Evolutionary conservation across 495 filamentous ascomycete genomes (phyloP).

Genomic region (Neurospora pannonica): DNA sequence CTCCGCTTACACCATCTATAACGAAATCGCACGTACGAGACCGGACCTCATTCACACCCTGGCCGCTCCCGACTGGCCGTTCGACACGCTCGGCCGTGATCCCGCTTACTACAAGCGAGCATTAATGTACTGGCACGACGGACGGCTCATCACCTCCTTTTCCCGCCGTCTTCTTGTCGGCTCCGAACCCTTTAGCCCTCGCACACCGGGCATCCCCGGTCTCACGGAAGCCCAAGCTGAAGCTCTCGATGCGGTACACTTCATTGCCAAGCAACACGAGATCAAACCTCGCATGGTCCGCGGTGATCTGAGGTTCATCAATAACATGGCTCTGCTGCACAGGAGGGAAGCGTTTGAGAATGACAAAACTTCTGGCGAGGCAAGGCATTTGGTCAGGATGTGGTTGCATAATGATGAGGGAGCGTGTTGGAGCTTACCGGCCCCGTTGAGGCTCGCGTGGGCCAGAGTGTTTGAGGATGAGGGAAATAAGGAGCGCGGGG

Average conservation of each 20-base stretch:
- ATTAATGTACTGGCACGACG: constrained; percentile 34
- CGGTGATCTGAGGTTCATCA: constrained; percentile 60
- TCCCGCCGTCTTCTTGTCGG: constrained; percentile 43
- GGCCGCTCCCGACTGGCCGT: constrained; percentile 31
- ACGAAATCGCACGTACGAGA: constrained; percentile 48
- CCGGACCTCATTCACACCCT: constrained; percentile 50
- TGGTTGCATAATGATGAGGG: constrained; percentile 19
- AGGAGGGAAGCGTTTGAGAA: constrained; percentile 18
- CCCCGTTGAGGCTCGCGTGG: constrained; percentile 15
- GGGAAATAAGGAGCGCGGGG: constrained; percentile 1
- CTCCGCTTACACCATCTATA: constrained; percentile 42
- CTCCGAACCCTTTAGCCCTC: constrained; percentile 30
- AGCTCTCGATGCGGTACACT: constrained; percentile 37
- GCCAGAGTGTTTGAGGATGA: constrained; percentile 18
- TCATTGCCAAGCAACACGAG: constrained; percentile 42
- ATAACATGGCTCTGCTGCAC: constrained; percentile 28
- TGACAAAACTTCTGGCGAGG: not conserved
- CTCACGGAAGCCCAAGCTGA: constrained; percentile 41
- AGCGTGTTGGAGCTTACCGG: constrained; percentile 13
- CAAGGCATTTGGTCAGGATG: constrained; percentile 12
- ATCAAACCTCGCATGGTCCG: constrained; percentile 37
- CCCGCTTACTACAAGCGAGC: constrained; percentile 30
- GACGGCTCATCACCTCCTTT: constrained; percentile 34
- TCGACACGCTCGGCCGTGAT: constrained; percentile 30
- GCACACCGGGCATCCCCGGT: constrained; percentile 36